A percentile compares a stretch with the other conserved stretches of the same genome.
Evolutionary conservation across 2,329 filamentous ascomycete species (phyloP).

Genomic region (Paracorniculantispora psalliotae): DNA sequence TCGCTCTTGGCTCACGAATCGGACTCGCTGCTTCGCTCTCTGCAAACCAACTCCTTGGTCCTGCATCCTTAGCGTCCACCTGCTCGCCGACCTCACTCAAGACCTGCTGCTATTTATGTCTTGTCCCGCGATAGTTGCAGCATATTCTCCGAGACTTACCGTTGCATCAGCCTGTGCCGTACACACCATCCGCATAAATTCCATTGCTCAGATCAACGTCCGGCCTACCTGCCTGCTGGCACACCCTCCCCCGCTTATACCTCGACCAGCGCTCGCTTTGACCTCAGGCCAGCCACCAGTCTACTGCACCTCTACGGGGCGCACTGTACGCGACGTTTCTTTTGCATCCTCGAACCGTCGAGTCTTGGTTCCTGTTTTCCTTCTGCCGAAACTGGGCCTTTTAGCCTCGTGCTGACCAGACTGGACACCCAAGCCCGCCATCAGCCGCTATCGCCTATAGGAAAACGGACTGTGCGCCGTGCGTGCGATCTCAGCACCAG

Average conservation of each 20-base stretch:
- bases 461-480: not conserved
- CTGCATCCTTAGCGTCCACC: not conserved
- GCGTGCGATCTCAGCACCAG: not conserved
- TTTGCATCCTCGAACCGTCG: not conserved
- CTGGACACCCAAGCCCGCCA: not conserved
- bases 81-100: not conserved
- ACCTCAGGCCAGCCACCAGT: not conserved
- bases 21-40: not conserved
- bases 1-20: not conserved
- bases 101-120: not conserved
- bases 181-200: not conserved
- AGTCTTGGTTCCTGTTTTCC: not conserved
- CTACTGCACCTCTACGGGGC: constrained; percentile 4
- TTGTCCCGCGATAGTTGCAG: not conserved
- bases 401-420: not conserved
- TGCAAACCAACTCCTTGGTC: not conserved
- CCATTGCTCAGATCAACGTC: not conserved
- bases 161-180: not conserved
- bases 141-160: not conserved
- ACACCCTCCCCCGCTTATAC: not conserved
- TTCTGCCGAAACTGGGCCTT: not conserved
- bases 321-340: not conserved
- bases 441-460: not conserved
- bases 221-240: not conserved
- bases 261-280: constrained; percentile 1